A percentile compares a stretch with the other conserved stretches of the same genome.
phyloP scores from a whole-genome alignment of 208 protist species.

The Trypanosoma vivax region DNA sequence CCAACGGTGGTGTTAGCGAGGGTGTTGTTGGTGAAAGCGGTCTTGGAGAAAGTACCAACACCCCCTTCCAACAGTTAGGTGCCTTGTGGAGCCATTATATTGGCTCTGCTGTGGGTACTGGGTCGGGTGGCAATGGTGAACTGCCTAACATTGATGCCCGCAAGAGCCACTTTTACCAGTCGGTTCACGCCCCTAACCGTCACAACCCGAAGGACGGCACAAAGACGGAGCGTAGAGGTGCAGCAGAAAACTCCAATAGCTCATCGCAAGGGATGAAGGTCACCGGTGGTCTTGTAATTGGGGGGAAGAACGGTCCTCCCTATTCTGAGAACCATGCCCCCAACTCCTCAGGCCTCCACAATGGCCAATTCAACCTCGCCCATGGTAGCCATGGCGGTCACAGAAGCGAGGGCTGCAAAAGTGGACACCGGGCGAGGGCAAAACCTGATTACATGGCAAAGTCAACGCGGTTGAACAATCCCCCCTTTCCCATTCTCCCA shows the following conservation, averaged over 20 bases:
- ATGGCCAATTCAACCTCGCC: background rate
- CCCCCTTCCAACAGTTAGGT: constrained; percentile 24
- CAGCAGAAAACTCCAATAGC: background rate
- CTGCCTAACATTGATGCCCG: constrained; percentile 13
- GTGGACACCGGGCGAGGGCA: background rate
- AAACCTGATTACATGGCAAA: background rate
- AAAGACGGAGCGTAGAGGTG: constrained; percentile 6
- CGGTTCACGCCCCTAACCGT: background rate
- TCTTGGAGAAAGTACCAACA: background rate
- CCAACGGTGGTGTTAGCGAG: background rate
- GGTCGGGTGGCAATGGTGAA: background rate
- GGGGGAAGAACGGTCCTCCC: background rate
- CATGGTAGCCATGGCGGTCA: constrained; percentile 1
- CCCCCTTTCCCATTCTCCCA: constrained; percentile 9
- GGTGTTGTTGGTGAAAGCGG: background rate
- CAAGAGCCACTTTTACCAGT: constrained; percentile 1
- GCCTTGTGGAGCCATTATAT: constrained; percentile 34
- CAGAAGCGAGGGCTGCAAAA: background rate
- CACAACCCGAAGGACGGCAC: constrained; percentile 1
- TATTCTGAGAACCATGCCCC: background rate
- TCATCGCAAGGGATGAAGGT: constrained; percentile 7
- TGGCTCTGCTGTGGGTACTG: constrained; percentile 6
- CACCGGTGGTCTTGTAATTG: background rate
- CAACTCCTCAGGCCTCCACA: background rate
- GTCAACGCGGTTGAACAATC: constrained; percentile 3